phyloP scores from a whole-genome alignment of 2,329 filamentous ascomycete species.

The Hymenoscyphus fructigenus region DNA sequence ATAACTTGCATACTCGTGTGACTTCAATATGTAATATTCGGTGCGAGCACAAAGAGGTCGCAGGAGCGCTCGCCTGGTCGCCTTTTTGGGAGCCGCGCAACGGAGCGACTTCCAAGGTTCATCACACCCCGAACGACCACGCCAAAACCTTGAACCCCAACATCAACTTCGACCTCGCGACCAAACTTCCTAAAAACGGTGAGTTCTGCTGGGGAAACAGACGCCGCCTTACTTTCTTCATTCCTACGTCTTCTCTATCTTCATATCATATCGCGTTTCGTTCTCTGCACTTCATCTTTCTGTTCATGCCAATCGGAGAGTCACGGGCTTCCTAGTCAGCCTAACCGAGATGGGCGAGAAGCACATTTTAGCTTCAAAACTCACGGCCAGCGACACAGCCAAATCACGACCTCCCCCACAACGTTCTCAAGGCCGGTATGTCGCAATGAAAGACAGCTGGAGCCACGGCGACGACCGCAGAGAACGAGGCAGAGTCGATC shows the following conservation, averaged over 20 bases:
- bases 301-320: not conserved
- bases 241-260: not conserved
- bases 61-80: not conserved
- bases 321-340: not conserved
- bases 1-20: conserved; percentile 32
- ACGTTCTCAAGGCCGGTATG: conserved; percentile 37
- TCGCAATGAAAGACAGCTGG: conserved; percentile 45
- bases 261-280: not conserved
- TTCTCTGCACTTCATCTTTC: not conserved
- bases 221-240: not conserved
- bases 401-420: conserved; percentile 15
- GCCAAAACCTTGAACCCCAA: conserved; percentile 2
- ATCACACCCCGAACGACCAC: not conserved
- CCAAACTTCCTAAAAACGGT: not conserved
- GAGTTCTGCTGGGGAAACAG: conserved; percentile 1
- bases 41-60: not conserved
- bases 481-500: conserved; percentile 43
- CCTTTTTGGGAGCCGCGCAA: not conserved
- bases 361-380: not conserved
- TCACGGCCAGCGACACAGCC: conserved; percentile 4
- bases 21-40: conserved; percentile 27
- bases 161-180: not conserved
- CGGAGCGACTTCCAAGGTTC: not conserved
- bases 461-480: conserved; percentile 43
- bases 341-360: conserved; percentile 8